Evolutionary conservation across 2,329 filamentous ascomycete species (phyloP).

Genomic region (Alternaria longipes): DNA sequence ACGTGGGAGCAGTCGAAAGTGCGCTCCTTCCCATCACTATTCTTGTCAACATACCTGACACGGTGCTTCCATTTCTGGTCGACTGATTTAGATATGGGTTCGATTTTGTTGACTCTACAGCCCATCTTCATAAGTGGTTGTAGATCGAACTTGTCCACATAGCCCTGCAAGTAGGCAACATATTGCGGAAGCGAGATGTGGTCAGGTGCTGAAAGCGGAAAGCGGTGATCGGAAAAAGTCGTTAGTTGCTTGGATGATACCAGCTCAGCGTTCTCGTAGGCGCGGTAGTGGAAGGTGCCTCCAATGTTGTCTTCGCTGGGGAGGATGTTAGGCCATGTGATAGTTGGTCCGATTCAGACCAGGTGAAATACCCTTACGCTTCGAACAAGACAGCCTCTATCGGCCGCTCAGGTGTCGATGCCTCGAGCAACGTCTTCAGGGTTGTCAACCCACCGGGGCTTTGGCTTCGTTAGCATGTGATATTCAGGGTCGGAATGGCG

Average conservation of each 20-base stretch:
- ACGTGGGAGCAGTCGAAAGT: constrained; percentile 42
- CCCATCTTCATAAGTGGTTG: constrained; percentile 36
- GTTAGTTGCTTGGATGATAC: constrained; percentile 63
- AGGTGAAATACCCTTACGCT: constrained; percentile 26
- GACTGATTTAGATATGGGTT: constrained; percentile 28
- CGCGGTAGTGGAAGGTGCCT: constrained; percentile 59
- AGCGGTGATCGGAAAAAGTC: constrained; percentile 61
- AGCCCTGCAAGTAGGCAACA: constrained; percentile 42
- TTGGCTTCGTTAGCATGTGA: constrained; percentile 1
- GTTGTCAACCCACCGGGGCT: constrained; percentile 42
- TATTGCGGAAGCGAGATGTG: constrained; percentile 46
- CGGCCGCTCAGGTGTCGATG: constrained; percentile 41
- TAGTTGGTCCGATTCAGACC: not conserved
- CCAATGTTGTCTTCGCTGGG: constrained; percentile 53
- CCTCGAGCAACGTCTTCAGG: constrained; percentile 43
- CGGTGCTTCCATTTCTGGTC: constrained; percentile 38
- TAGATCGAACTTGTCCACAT: constrained; percentile 40
- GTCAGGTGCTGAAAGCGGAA: constrained; percentile 52
- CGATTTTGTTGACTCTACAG: constrained; percentile 36
- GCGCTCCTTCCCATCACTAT: constrained; percentile 22
- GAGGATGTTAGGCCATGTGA: constrained; percentile 17
- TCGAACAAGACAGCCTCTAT: constrained; percentile 60
- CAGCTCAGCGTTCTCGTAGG: constrained; percentile 62
- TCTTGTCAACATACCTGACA: constrained; percentile 36
- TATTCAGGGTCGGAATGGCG: not conserved